These are phyloP conservation scores for Camptophora hylomeconis DNA, from an alignment of 2,329 filamentous ascomycete genomes.

Conservation along the genomic window DNA sequence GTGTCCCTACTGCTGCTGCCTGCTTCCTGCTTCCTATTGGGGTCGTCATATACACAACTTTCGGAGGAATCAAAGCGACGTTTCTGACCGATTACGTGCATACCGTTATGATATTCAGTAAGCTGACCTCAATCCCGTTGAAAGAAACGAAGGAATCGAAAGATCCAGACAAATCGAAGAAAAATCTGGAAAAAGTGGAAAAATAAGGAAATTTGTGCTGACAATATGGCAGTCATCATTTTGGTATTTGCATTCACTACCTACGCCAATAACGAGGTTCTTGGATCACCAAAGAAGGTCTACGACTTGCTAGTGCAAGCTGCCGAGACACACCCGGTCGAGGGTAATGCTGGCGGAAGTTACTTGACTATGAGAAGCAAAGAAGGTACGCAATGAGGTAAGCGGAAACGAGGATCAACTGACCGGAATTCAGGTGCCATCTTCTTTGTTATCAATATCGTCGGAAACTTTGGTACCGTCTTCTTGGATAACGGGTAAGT, in stretches of 20 bases:
- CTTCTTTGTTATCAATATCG: slow-evolving; percentile 84
- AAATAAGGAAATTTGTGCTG: slow-evolving; percentile 18
- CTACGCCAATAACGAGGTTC: slow-evolving; percentile 57
- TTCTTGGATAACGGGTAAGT: slow-evolving; percentile 59
- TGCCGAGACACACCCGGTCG: slow-evolving; percentile 56
- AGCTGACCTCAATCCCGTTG: too few species aligned
- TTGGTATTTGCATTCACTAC: slow-evolving; percentile 73
- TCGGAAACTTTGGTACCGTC: slow-evolving; percentile 69
- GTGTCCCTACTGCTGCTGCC: slow-evolving; percentile 64
- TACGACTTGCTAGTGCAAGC: slow-evolving; percentile 66
- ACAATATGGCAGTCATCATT: slow-evolving; percentile 75
- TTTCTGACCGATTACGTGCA: slow-evolving; percentile 80
- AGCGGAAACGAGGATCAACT: too few species aligned
- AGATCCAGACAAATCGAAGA: too few species aligned
- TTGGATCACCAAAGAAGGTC: slow-evolving; percentile 64
- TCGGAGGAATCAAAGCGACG: slow-evolving; percentile 70
- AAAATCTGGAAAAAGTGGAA: background rate
- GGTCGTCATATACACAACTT: slow-evolving; percentile 61
- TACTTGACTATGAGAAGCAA: slow-evolving; percentile 77
- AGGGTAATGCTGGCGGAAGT: slow-evolving; percentile 66
- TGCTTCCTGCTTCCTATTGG: slow-evolving; percentile 73
- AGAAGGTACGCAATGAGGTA: too few species aligned
- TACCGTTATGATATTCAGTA: slow-evolving; percentile 62
- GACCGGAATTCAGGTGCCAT: too few species aligned
- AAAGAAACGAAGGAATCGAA: too few species aligned